Evolutionary conservation across 306 rosid genomes (phyloP).

Genomic region (Vachellia collinsii): DNA sequence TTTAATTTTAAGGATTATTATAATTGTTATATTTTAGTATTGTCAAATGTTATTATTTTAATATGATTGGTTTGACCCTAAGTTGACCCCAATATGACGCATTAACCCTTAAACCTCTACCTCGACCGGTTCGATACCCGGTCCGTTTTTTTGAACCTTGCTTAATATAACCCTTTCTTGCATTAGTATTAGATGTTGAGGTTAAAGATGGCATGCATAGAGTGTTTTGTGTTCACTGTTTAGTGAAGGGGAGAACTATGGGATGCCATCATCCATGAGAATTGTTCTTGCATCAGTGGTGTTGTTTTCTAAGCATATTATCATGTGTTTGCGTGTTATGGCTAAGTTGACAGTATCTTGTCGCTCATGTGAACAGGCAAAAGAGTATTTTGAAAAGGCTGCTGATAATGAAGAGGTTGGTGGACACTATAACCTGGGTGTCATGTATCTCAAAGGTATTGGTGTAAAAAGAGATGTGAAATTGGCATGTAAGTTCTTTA

Average conservation of each 20-base stretch:
- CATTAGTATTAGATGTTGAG: background rate
- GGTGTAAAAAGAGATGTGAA: slow-evolving; percentile 92
- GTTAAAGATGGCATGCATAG: background rate
- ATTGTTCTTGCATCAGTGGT: slow-evolving; percentile 5
- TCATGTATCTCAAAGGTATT: slow-evolving; percentile 92
- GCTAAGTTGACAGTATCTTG: slow-evolving; percentile 18
- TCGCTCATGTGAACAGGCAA: slow-evolving; percentile 58
- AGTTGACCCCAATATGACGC: too few relatives aligned
- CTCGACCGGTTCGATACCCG: too few relatives aligned
- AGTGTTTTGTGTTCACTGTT: background rate
- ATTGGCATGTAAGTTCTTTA: slow-evolving; percentile 66
- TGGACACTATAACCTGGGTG: slow-evolving; percentile 93
- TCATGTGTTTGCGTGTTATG: background rate
- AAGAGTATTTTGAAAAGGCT: slow-evolving; percentile 95
- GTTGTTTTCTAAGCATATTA: background rate
- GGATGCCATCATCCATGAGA: background rate
- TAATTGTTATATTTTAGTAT: too few relatives aligned
- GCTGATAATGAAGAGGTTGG: slow-evolving; percentile 77
- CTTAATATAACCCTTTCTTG: background rate
- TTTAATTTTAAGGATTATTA: too few relatives aligned
- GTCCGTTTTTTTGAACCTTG: too few relatives aligned
- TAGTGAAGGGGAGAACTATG: slow-evolving; percentile 6
- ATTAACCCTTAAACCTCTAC: too few relatives aligned
- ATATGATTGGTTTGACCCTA: too few relatives aligned
- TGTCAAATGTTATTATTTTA: too few relatives aligned